Evolutionary conservation across 2,329 filamentous ascomycete species (phyloP), one percentile per base, ranked within the genome.

Genomic region (Laburnicola sp.): DNA sequence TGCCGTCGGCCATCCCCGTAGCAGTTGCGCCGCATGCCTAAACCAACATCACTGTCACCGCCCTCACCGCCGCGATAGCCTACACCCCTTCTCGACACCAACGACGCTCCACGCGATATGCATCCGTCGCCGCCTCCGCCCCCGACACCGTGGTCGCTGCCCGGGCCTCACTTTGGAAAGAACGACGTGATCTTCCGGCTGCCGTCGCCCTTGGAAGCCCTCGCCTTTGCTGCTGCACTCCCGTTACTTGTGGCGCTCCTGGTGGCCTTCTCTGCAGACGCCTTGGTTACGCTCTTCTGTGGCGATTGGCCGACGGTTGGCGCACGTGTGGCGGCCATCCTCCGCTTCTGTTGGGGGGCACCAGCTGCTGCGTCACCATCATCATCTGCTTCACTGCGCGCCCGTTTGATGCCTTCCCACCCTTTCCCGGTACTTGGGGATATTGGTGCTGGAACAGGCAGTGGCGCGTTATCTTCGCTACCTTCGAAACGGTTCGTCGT

Each of bases 131-230:
- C 49, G 37, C 53, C 27, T 40, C 56, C 56, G 57, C 51, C 39
- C 53, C 62, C 59, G 39, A 34, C 10, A 26, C 22, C 41, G 28
- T 51, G 53, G 51, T 43, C 40, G 27, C 38, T 41, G 16, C 40
- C 37, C 44, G 41, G 32, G 31, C 32, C 39, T 70, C 69, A 78
- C 64, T 77, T 79, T 36, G 68, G 73, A 65, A 84, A 83, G 65
- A 84, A 84, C 63, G 71, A 79, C 31, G 81, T 84, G 51, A 84
- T 84, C 65, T 80, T 80, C 59, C 81, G 77, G 49, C 78, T 83
- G 11, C 81, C 79, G 57, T 77, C 74, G 27, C 70, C 68, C 43
- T 82, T 56, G 71, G 71, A 51, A 22, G 70, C 63, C 7, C 64
- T 69, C 25, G 69, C 75, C 63, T 23, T 30, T 34, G 32, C 25